Evolutionary conservation across 2,329 filamentous ascomycete species (phyloP).

Genomic region (Didymosphaeria variabile): DNA sequence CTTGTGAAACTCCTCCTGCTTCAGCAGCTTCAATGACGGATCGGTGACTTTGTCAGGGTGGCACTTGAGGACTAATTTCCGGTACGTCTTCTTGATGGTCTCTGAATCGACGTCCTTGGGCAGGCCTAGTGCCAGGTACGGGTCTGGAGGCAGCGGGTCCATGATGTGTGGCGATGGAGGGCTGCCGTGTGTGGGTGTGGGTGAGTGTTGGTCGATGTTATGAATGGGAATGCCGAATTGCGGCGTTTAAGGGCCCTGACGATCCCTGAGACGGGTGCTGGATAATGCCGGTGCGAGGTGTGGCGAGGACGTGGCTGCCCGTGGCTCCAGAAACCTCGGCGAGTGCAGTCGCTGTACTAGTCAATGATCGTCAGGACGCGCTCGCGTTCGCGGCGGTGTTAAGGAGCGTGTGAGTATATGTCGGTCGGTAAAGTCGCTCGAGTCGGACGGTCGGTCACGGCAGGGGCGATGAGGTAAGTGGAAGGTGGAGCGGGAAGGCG

Average conservation of each 20-base stretch:
- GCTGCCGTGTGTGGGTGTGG: conserved; percentile 9
- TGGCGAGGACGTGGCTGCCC: conserved; percentile 31
- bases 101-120: conserved; percentile 73
- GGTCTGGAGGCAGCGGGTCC: conserved; percentile 69
- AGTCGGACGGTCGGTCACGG: conserved; percentile 21
- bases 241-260: not conserved
- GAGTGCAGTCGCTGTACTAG: conserved; percentile 4
- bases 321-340: conserved; percentile 18
- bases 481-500: conserved; percentile 17
- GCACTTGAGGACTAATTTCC: conserved; percentile 86
- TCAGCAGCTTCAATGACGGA: conserved; percentile 76
- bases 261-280: conserved; percentile 18
- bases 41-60: conserved; percentile 93
- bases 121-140: conserved; percentile 80
- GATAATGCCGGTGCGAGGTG: conserved; percentile 23
- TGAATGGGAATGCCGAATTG: conserved; percentile 14
- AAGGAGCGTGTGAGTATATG: conserved; percentile 12
- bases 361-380: conserved; percentile 13
- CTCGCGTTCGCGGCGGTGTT: conserved; percentile 11
- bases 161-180: conserved; percentile 50
- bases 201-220: conserved; percentile 18
- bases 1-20: conserved; percentile 87
- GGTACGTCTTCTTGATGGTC: conserved; percentile 80
- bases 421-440: conserved; percentile 16
- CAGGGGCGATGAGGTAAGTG: conserved; percentile 11